Percentiles rank a stretch among this genome's conserved stretches.
Evolutionary conservation across 2,329 filamentous ascomycete species (phyloP).

Genomic region (Fusarium torreyae): DNA sequence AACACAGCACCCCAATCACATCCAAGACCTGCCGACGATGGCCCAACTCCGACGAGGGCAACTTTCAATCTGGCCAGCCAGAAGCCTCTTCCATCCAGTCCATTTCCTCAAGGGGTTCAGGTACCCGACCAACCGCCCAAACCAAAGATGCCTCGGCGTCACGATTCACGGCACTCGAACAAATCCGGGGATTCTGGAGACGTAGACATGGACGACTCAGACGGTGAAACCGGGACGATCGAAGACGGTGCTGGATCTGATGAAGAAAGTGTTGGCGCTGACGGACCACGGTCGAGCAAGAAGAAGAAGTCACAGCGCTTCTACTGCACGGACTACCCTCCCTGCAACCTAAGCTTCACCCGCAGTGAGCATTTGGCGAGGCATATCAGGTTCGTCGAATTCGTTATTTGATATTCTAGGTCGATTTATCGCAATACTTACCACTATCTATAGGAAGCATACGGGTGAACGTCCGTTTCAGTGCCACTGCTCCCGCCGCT

Average conservation of each 20-base stretch:
- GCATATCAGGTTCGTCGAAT: conserved; percentile 81
- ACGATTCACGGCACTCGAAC: conserved; percentile 73
- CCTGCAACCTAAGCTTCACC: conserved; percentile 95
- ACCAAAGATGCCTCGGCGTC: conserved; percentile 57
- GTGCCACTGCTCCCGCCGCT: conserved; percentile 93
- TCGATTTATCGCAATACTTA: conserved; percentile 20
- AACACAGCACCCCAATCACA: conserved; percentile 55
- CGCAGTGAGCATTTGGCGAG: conserved; percentile 94
- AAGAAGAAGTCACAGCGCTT: conserved; percentile 98
- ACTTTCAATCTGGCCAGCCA: conserved; percentile 67
- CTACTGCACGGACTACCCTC: conserved; percentile 95
- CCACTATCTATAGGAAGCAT: conserved; percentile 78
- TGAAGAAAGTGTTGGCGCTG: conserved; percentile 74
- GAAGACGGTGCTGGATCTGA: conserved; percentile 73
- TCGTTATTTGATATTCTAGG: not conserved
- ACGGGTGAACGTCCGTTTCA: conserved; percentile 97
- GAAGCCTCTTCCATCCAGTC: conserved; percentile 67
- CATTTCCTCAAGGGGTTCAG: conserved; percentile 67
- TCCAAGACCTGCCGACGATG: conserved; percentile 59
- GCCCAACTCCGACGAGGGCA: conserved; percentile 74
- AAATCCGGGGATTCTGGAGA: conserved; percentile 77
- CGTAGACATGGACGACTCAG: conserved; percentile 82
- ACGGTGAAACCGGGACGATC: conserved; percentile 69
- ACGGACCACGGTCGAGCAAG: conserved; percentile 80
- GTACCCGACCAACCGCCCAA: conserved; percentile 61